Base-by-base conservation (phyloP, 345 rosid genomes). In the Viola odorata region DNA sequence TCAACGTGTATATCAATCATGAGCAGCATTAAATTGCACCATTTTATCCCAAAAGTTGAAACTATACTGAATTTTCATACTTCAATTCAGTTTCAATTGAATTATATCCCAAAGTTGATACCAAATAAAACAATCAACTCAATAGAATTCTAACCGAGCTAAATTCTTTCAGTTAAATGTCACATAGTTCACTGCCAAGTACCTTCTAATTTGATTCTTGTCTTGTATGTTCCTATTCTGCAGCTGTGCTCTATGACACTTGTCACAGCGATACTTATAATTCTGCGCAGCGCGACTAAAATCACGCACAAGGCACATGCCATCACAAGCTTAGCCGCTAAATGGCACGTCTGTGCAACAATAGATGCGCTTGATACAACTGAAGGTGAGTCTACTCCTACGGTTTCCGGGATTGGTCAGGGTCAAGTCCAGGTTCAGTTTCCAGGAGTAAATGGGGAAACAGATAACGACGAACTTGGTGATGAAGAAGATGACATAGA, bases 221-320 rank as follows among this genome's bases (percentile, higher is more conserved):
- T 66, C 38, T 0, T 49, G 32, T 23, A 23, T 23, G 32, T 23
- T 23, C 32, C 32, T 23, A 23, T 23, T 23, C 32, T 68, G 73
- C 86, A 92, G 98, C 77, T 87, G 40, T 85, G 94, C 77, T 87
- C 97, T 0, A 63, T 89, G 68, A 82, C 97, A 11, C 79, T 94
- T 15, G 79, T 94, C 10, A 72, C 90, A 0, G 94, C 78, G 8
- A 41, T 94, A 3, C 72, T 86, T 5, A 81, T 94, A 72, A 62
- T 90, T 55, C 17, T 94, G 57, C 75, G 99, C 40, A 89, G 91
- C 45, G 96, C 98, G 0, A 76, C 98, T 42, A 92, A 87, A 68
- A 92, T 92, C 71, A 92, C 98, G 10, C 97, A 92, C 84, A 92
- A 89, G 63, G 95, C 95, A 57, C 98, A 92, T 48, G 72, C 87